Conservation (phyloP, 805 yeast species). For the Priceomyces haplophilus region DNA sequence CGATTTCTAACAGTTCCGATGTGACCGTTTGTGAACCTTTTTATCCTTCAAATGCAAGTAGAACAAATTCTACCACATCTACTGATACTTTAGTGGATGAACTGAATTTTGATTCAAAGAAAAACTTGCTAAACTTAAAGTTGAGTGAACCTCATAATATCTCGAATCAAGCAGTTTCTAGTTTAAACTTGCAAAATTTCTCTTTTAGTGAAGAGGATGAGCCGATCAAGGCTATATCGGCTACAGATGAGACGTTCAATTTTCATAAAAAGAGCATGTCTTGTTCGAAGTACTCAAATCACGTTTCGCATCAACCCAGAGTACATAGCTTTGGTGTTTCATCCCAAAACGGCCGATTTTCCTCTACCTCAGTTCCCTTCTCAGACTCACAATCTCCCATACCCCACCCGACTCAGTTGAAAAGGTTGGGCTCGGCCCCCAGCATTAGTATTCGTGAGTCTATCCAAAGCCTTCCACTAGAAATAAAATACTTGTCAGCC, state of each 20-base stretch:
- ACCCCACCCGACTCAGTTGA: conserved; percentile 21
- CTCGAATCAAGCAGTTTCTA: conserved; percentile 8
- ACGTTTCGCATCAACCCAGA: background rate
- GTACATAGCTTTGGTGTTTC: conserved; percentile 7
- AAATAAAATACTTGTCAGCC: conserved; percentile 16
- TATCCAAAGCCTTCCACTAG: conserved; percentile 21
- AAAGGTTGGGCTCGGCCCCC: conserved; percentile 19
- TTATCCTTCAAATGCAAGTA: conserved; percentile 3
- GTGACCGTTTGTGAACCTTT: conserved; percentile 6
- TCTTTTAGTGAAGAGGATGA: conserved; percentile 11
- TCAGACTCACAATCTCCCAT: conserved; percentile 14
- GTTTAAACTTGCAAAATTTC: conserved; percentile 4
- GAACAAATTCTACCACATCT: conserved; percentile 21
- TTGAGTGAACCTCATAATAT: conserved; percentile 11
- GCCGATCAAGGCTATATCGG: conserved; percentile 14
- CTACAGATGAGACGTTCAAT: conserved; percentile 19
- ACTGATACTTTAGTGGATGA: conserved; percentile 34
- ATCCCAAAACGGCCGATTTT: conserved; percentile 16
- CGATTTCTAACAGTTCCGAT: conserved; percentile 24
- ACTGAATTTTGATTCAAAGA: background rate
- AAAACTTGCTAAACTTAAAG: conserved; percentile 14
- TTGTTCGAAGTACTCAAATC: background rate
- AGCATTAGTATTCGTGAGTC: conserved; percentile 10
- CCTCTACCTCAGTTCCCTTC: conserved; percentile 19
- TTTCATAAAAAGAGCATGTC: conserved; percentile 4